These are phyloP conservation scores for Fagus crenata DNA, from an alignment of 306 rosid species.

Conservation along the genomic window DNA sequence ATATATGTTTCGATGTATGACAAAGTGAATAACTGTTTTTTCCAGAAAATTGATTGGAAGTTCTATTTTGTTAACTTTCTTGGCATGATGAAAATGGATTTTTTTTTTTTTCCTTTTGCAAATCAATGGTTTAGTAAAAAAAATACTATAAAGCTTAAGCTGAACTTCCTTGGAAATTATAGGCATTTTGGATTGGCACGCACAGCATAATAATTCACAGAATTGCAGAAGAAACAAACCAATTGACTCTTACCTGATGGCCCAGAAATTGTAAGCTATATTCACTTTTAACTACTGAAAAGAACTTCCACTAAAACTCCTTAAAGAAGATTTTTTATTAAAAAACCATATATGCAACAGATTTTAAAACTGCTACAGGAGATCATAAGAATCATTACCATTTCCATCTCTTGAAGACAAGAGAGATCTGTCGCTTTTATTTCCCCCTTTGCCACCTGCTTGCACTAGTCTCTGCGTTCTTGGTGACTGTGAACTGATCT, in stretches of 20 bases:
- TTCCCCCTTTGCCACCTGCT: constrained; percentile 67
- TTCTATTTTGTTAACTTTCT: not conserved
- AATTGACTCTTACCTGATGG: not conserved
- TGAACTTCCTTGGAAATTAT: not conserved
- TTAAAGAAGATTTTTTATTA: not conserved
- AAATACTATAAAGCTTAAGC: not conserved
- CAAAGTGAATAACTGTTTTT: not conserved
- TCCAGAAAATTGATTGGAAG: not conserved
- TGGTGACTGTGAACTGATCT: constrained; percentile 88
- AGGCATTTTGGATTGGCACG: not conserved
- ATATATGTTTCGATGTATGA: not conserved
- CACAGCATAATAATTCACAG: not conserved
- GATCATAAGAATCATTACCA: constrained; percentile 44
- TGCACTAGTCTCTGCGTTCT: constrained; percentile 78
- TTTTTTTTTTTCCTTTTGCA: not conserved
- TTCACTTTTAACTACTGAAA: not conserved
- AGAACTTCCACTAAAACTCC: not conserved
- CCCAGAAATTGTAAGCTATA: not conserved
- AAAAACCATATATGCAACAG: not conserved
- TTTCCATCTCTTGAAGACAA: constrained; percentile 66
- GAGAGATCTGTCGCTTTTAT: constrained; percentile 51
- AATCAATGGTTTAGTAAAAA: not conserved
- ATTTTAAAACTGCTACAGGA: constrained; percentile 13
- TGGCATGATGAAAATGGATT: not conserved
- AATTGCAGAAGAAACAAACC: not conserved